These are phyloP conservation scores for Bombardia bombarda DNA, from an alignment of 495 filamentous ascomycete genomes.

Conservation along the genomic window DNA sequence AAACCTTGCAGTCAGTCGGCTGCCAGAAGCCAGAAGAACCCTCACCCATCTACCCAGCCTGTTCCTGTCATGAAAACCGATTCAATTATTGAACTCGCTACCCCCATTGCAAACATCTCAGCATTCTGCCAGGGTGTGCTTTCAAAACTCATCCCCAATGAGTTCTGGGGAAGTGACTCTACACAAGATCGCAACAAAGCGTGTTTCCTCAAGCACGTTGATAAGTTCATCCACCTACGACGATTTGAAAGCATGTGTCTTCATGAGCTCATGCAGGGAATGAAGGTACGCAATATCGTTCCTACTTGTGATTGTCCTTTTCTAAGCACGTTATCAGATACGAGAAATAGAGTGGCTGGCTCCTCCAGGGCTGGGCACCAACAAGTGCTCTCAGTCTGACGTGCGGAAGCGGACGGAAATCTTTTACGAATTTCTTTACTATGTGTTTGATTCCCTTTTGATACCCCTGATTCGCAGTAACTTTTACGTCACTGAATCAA, in stretches of 20 bases:
- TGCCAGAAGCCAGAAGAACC: constrained; percentile 3
- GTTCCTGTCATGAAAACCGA: constrained; percentile 7
- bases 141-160: constrained; percentile 62
- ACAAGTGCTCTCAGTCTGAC: constrained; percentile 64
- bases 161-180: constrained; percentile 61
- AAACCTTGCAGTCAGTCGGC: not conserved
- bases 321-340: too few relatives aligned
- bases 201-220: constrained; percentile 55
- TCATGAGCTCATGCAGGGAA: constrained; percentile 64
- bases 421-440: constrained; percentile 81
- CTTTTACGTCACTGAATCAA: constrained; percentile 93
- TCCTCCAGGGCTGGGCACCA: constrained; percentile 31
- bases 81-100: constrained; percentile 62
- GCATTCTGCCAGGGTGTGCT: constrained; percentile 81
- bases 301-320: constrained; percentile 1
- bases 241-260: constrained; percentile 75
- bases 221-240: constrained; percentile 68
- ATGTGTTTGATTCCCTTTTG: constrained; percentile 81
- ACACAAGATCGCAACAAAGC: constrained; percentile 49
- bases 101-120: constrained; percentile 61
- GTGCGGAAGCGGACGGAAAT: constrained; percentile 69
- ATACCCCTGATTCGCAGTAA: constrained; percentile 80
- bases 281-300: constrained; percentile 53
- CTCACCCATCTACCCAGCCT: not conserved
- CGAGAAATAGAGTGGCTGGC: constrained; percentile 64